Evolutionary conservation across 495 filamentous ascomycete species (phyloP).

Genomic region (Staphylotrichum tortipilum): DNA sequence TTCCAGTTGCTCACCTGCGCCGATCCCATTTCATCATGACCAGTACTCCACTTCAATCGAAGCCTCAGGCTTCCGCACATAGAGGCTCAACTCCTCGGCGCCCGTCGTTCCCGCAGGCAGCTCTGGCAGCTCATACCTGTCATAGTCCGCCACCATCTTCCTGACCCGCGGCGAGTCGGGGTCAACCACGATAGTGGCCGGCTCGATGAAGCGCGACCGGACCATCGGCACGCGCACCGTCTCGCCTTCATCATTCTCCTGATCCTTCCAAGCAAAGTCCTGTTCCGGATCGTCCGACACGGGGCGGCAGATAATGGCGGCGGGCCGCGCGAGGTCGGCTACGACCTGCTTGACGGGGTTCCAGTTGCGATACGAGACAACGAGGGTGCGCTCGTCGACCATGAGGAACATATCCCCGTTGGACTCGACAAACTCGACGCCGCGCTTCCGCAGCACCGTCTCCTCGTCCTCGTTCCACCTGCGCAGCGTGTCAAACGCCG

Average conservation of each 20-base stretch:
- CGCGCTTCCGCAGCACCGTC: background rate
- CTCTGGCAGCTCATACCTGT: slow-evolving; percentile 4
- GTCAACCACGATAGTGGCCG: background rate
- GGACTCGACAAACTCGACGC: slow-evolving; percentile 7
- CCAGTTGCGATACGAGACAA: slow-evolving; percentile 14
- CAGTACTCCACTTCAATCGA: slow-evolving; percentile 1
- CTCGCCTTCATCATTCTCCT: background rate
- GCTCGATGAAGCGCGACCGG: background rate
- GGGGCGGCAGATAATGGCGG: slow-evolving; percentile 10
- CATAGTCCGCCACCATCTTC: slow-evolving; percentile 8
- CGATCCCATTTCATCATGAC: no score
- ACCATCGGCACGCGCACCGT: slow-evolving; percentile 2
- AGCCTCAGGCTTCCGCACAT: background rate
- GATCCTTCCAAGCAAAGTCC: slow-evolving; percentile 4
- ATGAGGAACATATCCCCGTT: slow-evolving; percentile 14
- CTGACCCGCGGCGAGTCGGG: slow-evolving; percentile 14
- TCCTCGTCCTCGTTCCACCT: slow-evolving; percentile 5
- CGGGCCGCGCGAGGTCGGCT: slow-evolving; percentile 15
- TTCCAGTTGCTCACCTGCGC: no score
- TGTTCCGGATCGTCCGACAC: slow-evolving; percentile 8
- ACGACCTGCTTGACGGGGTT: slow-evolving; percentile 30
- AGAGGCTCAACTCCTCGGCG: background rate
- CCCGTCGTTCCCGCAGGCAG: background rate
- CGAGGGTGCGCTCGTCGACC: slow-evolving; percentile 10
- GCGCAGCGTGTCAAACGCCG: background rate